Evolutionary conservation across 148 eudicot genomes (phyloP), one percentile per base, ranked within the genome.

Genomic region (Chenopodium formosanum): DNA sequence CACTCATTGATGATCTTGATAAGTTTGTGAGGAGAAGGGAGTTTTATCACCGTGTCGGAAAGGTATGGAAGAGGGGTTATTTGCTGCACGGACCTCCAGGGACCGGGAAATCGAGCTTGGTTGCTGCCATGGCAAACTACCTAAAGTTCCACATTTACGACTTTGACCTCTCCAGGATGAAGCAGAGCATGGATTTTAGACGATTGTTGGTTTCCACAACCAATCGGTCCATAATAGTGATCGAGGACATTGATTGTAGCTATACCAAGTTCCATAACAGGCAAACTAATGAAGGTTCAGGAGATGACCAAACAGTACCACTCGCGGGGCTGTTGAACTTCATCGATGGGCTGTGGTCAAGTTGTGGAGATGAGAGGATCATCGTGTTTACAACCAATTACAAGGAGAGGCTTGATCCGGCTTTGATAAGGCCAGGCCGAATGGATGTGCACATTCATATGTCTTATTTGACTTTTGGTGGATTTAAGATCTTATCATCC

Each of bases 361-460:
- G 89, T 10, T 85, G 87, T 75, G 89, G 89, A n/a, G 89, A 87
- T 58, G 87, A 87, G 56, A 71, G 87, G 53, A 83, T 85, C 14
- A 85, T 87, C 10, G 37, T 83, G 9, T 87, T 87, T 44, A 85
- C 87, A 0, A 85, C 89, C 13, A 86, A 86, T 58, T 72, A 83
- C 44, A 83, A 83, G 62, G 86, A 81, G 4, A 81, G 50, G 77
- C 79, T 88, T 8, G 90, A 88, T 48, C 87, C 91, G 0, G 90
- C 93, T 0, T 53, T 89, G 71, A n/a, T 91, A 46, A 84, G 91
- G 4, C 90, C 91, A 0, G 93, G 90, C 10, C 87, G 89, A 10
- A 91, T 89, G 93, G 90, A 91, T 71, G 63, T 89, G 85, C 91
- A 91, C 81, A 74, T 90, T 56, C 85, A 89, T 84, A 81, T 91